Evolutionary conservation across 1,139 yeast species (phyloP).

Genomic region (Geotrichum citri-aurantii): DNA sequence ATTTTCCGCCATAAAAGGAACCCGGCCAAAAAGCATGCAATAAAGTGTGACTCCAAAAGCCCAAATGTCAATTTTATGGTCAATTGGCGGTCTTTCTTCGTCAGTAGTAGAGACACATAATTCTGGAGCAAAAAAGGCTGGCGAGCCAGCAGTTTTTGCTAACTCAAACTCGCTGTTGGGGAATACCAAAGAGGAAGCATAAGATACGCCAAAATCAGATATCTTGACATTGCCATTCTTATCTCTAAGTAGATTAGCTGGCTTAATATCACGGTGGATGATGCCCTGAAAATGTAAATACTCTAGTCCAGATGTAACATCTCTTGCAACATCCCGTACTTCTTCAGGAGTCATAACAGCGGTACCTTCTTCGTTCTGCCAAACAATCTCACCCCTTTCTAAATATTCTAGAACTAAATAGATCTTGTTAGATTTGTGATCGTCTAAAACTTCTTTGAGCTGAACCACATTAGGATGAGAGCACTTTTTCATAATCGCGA

Average conservation of each 20-base stretch:
- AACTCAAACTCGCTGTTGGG: slow-evolving; percentile 69
- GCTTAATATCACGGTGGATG: slow-evolving; percentile 94
- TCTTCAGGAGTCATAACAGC: slow-evolving; percentile 64
- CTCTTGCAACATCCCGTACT: slow-evolving; percentile 68
- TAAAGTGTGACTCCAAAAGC: slow-evolving; percentile 91
- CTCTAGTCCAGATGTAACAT: slow-evolving; percentile 84
- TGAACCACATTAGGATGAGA: slow-evolving; percentile 86
- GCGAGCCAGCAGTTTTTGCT: slow-evolving; percentile 88
- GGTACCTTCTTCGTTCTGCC: slow-evolving; percentile 48
- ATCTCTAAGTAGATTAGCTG: slow-evolving; percentile 81
- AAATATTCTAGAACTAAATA: slow-evolving; percentile 87
- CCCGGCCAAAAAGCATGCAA: slow-evolving; percentile 78
- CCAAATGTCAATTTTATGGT: slow-evolving; percentile 89
- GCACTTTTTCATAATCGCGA: slow-evolving; percentile 94
- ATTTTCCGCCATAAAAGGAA: slow-evolving; percentile 86
- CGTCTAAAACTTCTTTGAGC: slow-evolving; percentile 85
- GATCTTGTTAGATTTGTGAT: slow-evolving; percentile 73
- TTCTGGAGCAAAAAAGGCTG: slow-evolving; percentile 81
- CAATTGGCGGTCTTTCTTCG: slow-evolving; percentile 46
- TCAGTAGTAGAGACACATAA: slow-evolving; percentile 42
- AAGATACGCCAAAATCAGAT: slow-evolving; percentile 94
- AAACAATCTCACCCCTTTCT: slow-evolving; percentile 86
- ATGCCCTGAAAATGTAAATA: slow-evolving; percentile 91
- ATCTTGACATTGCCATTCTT: slow-evolving; percentile 76
- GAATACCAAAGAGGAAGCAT: slow-evolving; percentile 52